These are phyloP conservation scores for Aspergillus neotritici DNA, from an alignment of 2,329 filamentous ascomycete genomes.

Conservation along the genomic window DNA sequence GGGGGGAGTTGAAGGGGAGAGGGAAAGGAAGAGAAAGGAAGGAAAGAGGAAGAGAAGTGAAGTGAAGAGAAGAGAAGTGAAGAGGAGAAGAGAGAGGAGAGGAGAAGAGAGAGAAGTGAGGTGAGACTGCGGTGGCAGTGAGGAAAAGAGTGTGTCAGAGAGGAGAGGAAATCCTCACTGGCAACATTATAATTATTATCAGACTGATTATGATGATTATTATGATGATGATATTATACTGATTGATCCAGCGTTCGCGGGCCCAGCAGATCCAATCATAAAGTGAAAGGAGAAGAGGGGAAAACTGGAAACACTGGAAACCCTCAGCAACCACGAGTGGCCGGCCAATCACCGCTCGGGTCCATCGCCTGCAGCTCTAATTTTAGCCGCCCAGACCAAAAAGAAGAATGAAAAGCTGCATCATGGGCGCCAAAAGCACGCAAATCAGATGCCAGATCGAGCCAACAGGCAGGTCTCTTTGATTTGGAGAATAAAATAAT, in stretches of 20 bases:
- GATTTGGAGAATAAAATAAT: no score
- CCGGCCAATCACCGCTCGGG: conserved; percentile 16
- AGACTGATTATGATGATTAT: no score
- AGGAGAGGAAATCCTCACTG: conserved; percentile 6
- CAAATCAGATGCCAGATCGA: conserved; percentile 23
- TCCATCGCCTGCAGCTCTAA: conserved; percentile 28
- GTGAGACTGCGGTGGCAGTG: conserved; percentile 4
- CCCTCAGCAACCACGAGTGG: conserved; percentile 11
- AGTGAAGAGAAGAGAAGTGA: conserved; percentile 12
- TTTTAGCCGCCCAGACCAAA: conserved; percentile 32
- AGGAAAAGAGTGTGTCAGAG: conserved; percentile 9
- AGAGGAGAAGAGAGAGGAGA: conserved; percentile 9
- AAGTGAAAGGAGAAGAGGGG: background rate
- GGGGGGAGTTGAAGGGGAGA: conserved; percentile 9
- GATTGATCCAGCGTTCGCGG: no score
- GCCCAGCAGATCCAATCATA: conserved; percentile 9
- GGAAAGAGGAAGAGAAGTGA: conserved; percentile 8
- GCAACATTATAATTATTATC: no score
- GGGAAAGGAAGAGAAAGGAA: conserved; percentile 11
- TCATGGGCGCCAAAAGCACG: conserved; percentile 31
- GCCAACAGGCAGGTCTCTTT: no score
- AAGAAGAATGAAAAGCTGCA: conserved; percentile 21
- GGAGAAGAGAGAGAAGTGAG: conserved; percentile 7
- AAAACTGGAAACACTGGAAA: conserved; percentile 1
- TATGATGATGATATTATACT: no score